Conservation (phyloP, 257 asterid genomes). For the Leonotis leonurus region DNA sequence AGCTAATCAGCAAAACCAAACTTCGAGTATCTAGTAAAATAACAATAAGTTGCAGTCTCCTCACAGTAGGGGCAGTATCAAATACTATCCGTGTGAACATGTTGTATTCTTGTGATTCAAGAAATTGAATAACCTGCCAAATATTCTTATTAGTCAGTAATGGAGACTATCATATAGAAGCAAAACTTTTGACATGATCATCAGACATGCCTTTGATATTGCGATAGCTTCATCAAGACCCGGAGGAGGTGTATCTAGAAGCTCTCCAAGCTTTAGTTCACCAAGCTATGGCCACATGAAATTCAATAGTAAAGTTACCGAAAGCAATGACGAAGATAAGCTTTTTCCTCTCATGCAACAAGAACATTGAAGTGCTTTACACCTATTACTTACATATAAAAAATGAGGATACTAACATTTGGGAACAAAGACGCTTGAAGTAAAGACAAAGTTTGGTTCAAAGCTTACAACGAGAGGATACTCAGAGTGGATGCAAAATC, state of each 20-base stretch:
- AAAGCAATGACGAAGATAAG: background rate
- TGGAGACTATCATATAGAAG: conserved; percentile 17
- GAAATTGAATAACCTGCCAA: conserved; percentile 91
- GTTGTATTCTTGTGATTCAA: conserved; percentile 80
- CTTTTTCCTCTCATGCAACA: background rate
- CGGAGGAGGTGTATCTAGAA: conserved; percentile 99
- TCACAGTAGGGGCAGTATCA: conserved; percentile 98
- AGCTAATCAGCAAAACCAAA: conserved; percentile 20
- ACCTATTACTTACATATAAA: background rate
- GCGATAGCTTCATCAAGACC: conserved; percentile 99
- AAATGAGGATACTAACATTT: background rate
- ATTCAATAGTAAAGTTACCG: conserved; percentile 4
- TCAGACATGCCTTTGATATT: conserved; percentile 72
- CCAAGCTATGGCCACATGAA: conserved; percentile 56
- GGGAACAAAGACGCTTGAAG: background rate
- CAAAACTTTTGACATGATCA: conserved; percentile 1
- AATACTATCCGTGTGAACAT: conserved; percentile 96
- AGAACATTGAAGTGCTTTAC: background rate
- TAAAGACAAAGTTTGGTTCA: background rate
- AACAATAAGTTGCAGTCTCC: conserved; percentile 19
- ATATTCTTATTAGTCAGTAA: conserved; percentile 27
- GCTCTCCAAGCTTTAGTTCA: conserved; percentile 93
- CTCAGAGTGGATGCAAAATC: too few relatives aligned
- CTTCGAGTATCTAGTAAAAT: conserved; percentile 6
- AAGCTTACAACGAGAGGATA: too few relatives aligned